Base-by-base conservation (phyloP, 257 asterid species). In the Leonotis leonurus region DNA sequence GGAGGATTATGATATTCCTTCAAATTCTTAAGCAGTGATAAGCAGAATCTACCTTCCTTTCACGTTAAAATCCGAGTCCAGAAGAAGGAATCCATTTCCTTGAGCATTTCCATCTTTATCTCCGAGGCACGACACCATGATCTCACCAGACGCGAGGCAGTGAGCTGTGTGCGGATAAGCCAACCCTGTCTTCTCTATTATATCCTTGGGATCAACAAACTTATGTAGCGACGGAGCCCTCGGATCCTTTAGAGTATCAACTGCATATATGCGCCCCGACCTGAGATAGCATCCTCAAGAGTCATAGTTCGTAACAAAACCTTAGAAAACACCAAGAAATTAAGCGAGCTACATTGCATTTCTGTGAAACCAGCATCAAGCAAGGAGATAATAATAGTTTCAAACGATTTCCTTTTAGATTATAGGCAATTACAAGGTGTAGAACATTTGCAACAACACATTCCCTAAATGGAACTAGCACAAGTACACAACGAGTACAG, bases 161-260 rank as follows among this genome's bases (percentile, higher is more conserved):
- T 93, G 99, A 65, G 96, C 95, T 1, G 99, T 89, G 80, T 89
- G 99, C 0, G 97, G 97, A 69, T 60, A 93, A 3, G 99, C 99
- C 75, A 93, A 73, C 72, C 99, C 99, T 18, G 97, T 93, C 75
- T 89, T 93, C 29, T 56, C 51, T 22, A 87, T 57, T 60, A 93
- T 61, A 8, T 89, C 97, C 36, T 79, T 81, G 6, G 95, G 96
- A 11, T 87, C 81, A 12, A 93, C 97, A 62, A 81, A 60, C 74
- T 93, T 93, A 54, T 93, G 75, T 70, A 89, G 30, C 64, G 71
- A 65, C 3, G 99, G 99, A 56, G 97, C 96, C 75, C 67, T 77
- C 26, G 97, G 96, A 53, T 93, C 90, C 71, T 80, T 87, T 40
- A 26, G 70, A 17, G 96, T 89, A 66, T 93, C 99, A 55, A 89